phyloP scores from a whole-genome alignment of 2,329 filamentous ascomycete species.

The Sclerotinia glacialis region DNA sequence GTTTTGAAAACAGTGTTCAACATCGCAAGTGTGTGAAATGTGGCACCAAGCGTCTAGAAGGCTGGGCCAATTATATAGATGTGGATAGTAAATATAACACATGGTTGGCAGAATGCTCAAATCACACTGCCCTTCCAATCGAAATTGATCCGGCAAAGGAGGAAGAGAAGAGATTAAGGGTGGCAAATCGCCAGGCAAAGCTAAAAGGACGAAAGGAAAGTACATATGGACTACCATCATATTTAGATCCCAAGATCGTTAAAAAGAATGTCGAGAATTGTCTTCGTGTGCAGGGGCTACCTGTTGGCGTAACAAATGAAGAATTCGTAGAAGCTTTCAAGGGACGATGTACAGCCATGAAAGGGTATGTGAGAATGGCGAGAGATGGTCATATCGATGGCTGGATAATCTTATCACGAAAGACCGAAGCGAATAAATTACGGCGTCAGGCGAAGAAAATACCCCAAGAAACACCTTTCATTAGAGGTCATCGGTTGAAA shows the following conservation, averaged over 20 bases:
- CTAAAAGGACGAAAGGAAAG: not conserved
- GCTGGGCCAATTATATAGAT: slow-evolving; percentile 5
- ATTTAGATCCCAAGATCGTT: not conserved
- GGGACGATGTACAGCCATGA: slow-evolving; percentile 6
- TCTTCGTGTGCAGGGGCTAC: not conserved
- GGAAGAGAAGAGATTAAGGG: not conserved
- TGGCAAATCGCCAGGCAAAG: not conserved
- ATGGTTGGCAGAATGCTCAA: not conserved
- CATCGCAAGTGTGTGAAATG: not conserved
- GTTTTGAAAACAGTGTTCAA: not conserved
- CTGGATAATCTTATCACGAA: not conserved
- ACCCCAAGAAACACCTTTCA: not conserved
- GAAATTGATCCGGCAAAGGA: slow-evolving; percentile 6
- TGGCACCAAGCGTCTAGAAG: not conserved
- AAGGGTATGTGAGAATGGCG: not conserved
- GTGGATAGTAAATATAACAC: not conserved
- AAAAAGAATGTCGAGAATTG: slow-evolving; percentile 10
- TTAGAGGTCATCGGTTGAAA: not conserved
- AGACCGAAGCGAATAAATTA: slow-evolving; percentile 2
- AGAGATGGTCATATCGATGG: fast-evolving
- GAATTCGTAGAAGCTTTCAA: slow-evolving; percentile 12
- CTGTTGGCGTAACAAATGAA: not conserved
- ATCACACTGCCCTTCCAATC: not conserved
- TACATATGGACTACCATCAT: slow-evolving; percentile 13
- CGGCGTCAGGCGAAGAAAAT: not conserved